Base-by-base conservation (phyloP, 371 early-diverging fungal species). In the Apophysomyces trapeziformis region DNA sequence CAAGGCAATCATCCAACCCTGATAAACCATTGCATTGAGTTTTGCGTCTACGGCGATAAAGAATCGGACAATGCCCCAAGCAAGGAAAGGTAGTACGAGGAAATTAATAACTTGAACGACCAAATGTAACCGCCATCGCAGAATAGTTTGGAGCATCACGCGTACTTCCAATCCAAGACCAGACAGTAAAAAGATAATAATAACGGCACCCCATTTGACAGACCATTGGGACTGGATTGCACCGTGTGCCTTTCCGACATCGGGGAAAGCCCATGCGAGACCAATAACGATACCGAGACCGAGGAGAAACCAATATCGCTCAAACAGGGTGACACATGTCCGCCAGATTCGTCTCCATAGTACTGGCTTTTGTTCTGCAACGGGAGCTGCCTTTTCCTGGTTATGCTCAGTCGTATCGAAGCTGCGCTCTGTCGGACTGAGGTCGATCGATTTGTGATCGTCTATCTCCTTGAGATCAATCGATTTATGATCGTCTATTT, bases 101-200 rank as follows among this genome's bases (percentile, higher is more conserved):
- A 91, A 83, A 58, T 79, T 84, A 62, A 90, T 85, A 37, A 78
- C n/a, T 65, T 92, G 91, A n/a, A 90, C 82, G 7, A 85, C 63
- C 14, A 90, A 63, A 72, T 92, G 92, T 6, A 88, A 71, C 6
- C 86, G 75, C 81, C 89, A 89, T 38, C 83, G 77, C 41, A 87
- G 62, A 41, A 90, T 78, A 0, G 87, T 84, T 41, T 75, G 69
- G 6, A 82, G 37, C 65, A 92, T 81, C 37, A 86, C 88, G 45
- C 78, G 74, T 11, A 89, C 84, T 68, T 90, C 89, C 61, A 92
- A 71, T 0, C 87, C 85, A 7, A 92, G 75, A 0, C 91, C 92
- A 0, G 90, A 89, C 13, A 91, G 72, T 41, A 92, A 81, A 73
- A 92, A 92, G 61, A 91, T 89, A 26, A 90, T 65, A 61, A 85